Evolutionary conservation across 192 early-diverging fungal genomes (phyloP).

Genomic region (Mortierella hygrophila): DNA sequence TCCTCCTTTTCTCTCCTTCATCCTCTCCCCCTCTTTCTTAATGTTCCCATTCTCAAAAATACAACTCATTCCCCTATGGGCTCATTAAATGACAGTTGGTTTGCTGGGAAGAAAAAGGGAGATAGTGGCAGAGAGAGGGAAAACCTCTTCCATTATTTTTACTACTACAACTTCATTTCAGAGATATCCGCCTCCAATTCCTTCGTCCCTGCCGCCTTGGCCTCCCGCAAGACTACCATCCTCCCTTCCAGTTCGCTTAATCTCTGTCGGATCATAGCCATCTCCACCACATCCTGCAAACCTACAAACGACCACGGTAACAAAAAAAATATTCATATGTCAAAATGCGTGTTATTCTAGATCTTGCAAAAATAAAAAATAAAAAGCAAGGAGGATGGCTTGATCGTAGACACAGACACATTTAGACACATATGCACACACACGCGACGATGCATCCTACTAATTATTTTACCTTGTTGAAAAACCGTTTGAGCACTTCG

Average conservation of each 20-base stretch:
- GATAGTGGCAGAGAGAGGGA: background rate
- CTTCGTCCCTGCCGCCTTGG: constrained; percentile 1
- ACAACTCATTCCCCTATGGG: background rate
- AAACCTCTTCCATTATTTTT: background rate
- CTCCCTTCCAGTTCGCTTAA: constrained; percentile 26
- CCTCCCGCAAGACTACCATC: constrained; percentile 15
- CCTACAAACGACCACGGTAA: constrained; percentile 6
- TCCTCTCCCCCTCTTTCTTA: background rate
- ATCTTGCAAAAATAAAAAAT: background rate
- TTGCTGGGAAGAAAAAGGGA: background rate
- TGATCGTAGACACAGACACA: background rate
- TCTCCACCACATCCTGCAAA: constrained; percentile 33
- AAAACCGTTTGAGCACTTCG: constrained; percentile 42
- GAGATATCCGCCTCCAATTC: background rate
- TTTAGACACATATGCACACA: background rate
- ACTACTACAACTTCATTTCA: background rate
- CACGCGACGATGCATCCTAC: background rate
- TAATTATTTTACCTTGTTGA: constrained; percentile 32
- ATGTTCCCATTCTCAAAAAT: background rate
- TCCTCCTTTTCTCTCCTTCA: background rate
- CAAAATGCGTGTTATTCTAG: background rate
- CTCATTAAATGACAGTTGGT: background rate
- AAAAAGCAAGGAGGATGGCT: background rate
- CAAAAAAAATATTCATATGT: background rate
- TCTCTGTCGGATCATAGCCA: constrained; percentile 27